Conservation (phyloP, 75 land plant species). For the Adiantum capillusveneris region DNA sequence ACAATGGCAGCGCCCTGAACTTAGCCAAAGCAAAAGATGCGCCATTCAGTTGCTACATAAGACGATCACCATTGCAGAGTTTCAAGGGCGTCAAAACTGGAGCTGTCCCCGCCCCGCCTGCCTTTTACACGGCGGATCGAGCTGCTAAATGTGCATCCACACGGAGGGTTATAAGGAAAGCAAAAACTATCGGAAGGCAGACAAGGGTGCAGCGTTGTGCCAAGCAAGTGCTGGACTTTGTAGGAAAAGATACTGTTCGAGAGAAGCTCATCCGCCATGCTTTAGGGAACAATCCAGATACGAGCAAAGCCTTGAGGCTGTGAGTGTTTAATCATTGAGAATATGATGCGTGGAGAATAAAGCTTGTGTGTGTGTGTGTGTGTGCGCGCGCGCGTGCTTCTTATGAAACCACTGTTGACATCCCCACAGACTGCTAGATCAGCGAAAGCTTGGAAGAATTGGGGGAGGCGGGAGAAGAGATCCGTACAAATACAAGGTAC, state of each 20-base stretch:
- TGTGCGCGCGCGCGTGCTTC: neutral
- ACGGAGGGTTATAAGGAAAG: too few species aligned
- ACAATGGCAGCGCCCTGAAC: neutral
- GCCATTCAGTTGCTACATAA: too few species aligned
- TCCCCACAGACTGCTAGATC: conserved; percentile 18
- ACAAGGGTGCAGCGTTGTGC: conserved; percentile 13
- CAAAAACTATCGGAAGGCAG: neutral
- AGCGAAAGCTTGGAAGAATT: conserved; percentile 21
- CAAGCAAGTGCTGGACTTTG: conserved; percentile 10
- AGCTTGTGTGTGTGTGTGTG: neutral
- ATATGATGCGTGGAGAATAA: neutral
- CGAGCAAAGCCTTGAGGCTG: conserved; percentile 31
- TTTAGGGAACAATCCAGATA: conserved; percentile 31
- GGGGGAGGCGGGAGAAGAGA: conserved; percentile 28
- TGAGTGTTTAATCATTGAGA: conserved; percentile 5
- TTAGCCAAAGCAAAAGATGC: too few species aligned
- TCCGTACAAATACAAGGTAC: conserved; percentile 26
- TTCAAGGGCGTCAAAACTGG: too few species aligned
- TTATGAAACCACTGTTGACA: neutral
- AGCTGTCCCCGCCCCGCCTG: too few species aligned
- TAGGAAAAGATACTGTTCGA: conserved; percentile 12
- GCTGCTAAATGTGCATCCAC: too few species aligned
- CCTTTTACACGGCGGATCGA: too few species aligned
- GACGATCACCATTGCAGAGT: too few species aligned
- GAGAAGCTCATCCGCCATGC: conserved; percentile 25